phyloP scores from a whole-genome alignment of 495 filamentous ascomycete species.

The Rusavskia elegans region DNA sequence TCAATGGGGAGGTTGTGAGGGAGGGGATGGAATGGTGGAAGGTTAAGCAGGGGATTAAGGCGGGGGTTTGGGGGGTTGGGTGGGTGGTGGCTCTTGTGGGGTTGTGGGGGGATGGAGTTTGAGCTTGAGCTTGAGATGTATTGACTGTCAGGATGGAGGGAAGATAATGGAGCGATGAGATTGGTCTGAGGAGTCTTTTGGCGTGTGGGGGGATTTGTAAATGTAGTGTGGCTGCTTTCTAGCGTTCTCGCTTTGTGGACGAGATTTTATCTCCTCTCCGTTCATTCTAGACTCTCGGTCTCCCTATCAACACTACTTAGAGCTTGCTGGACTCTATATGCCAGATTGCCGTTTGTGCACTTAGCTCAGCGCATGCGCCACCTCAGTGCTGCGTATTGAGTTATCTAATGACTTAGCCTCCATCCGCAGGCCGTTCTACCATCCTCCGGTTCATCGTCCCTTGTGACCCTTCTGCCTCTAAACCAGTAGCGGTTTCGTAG shows the following conservation, averaged over 20 bases:
- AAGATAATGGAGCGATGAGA: background rate
- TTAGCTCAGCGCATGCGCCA: no score
- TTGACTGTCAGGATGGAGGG: background rate
- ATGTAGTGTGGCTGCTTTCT: background rate
- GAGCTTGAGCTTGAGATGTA: background rate
- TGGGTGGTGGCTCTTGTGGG: slow-evolving; percentile 67
- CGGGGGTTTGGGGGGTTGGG: slow-evolving; percentile 44
- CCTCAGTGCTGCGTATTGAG: no score
- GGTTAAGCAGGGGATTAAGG: slow-evolving; percentile 41
- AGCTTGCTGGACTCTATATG: no score
- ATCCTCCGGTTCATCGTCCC: no score
- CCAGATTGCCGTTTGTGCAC: no score
- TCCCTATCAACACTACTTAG: background rate
- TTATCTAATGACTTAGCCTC: no score
- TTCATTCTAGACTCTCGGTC: background rate
- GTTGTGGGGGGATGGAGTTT: slow-evolving; percentile 68
- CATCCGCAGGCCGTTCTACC: no score
- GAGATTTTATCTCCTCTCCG: background rate
- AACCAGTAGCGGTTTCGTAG: no score
- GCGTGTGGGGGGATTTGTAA: background rate
- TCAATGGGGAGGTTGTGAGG: slow-evolving; percentile 74
- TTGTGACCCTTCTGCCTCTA: no score
- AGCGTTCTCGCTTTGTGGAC: background rate
- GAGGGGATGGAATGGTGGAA: slow-evolving; percentile 51
- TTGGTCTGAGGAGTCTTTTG: background rate